These are phyloP conservation scores for Leccinum longicurvipes DNA, from an alignment of 768 basidiomycete genomes.

Conservation along the genomic window DNA sequence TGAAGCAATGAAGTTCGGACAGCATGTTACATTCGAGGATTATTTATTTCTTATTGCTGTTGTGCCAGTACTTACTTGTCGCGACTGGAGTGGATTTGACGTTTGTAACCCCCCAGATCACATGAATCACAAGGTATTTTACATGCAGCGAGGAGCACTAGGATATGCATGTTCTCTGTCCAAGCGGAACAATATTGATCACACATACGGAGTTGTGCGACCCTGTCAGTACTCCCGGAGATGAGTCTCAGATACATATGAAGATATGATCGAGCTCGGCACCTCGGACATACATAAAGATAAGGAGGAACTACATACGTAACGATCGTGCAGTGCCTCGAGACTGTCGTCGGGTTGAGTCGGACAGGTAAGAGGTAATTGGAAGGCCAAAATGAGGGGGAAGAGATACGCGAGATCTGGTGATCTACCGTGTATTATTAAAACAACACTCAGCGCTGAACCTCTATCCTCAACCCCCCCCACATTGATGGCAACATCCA, in stretches of 20 bases:
- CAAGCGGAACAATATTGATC: not conserved
- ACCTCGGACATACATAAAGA: slow-evolving; percentile 7
- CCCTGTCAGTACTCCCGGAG: not conserved
- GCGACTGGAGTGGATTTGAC: slow-evolving; percentile 8
- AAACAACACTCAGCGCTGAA: slow-evolving; percentile 5
- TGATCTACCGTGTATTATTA: not conserved
- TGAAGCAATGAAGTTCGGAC: slow-evolving; percentile 1
- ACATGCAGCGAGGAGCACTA: not conserved
- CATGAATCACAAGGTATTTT: not conserved
- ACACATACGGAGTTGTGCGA: not conserved
- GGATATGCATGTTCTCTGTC: not conserved
- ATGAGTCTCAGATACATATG: not conserved
- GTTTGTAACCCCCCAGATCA: not conserved
- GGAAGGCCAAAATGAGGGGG: not conserved
- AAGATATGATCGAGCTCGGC: not conserved
- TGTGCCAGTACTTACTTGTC: slow-evolving; percentile 15
- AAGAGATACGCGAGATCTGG: slow-evolving; percentile 1
- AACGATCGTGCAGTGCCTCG: not conserved
- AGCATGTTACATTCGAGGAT: slow-evolving; percentile 1
- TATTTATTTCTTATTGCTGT: slow-evolving; percentile 39
- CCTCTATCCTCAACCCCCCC: slow-evolving; percentile 9
- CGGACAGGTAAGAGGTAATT: slow-evolving; percentile 1
- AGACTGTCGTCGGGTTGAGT: not conserved
- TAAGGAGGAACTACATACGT: not conserved
- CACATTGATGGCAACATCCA: slow-evolving; percentile 29